A percentile compares a stretch with the other conserved stretches of the same genome.
phyloP scores from a whole-genome alignment of 208 protist species.

The Tritrichomonas musculus region DNA sequence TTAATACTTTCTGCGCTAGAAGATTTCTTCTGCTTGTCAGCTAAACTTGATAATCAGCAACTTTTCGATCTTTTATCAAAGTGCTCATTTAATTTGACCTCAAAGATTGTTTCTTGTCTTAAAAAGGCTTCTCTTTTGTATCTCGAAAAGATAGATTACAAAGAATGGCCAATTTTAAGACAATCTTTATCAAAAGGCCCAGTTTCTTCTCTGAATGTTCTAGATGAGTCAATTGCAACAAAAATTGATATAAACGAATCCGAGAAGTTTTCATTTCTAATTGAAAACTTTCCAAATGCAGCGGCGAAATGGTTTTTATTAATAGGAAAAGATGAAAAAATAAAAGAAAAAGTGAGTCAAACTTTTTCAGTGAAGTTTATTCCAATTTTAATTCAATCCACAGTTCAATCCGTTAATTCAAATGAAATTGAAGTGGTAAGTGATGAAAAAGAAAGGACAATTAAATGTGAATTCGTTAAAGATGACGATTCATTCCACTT shows the following conservation, averaged over 20 bases:
- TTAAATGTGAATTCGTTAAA: neutral
- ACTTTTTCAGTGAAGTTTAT: neutral
- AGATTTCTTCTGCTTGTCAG: neutral
- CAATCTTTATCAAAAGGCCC: neutral
- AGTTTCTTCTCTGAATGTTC: neutral
- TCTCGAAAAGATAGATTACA: neutral
- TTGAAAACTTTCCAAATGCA: neutral
- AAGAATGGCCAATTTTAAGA: neutral
- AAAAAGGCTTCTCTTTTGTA: neutral
- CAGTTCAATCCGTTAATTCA: neutral
- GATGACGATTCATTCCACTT: neutral
- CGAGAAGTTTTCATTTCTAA: neutral
- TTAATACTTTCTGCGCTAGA: neutral
- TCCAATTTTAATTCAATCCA: neutral
- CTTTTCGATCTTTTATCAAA: neutral
- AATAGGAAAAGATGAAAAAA: neutral
- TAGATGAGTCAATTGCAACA: neutral
- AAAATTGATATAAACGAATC: neutral
- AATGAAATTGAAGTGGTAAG: neutral
- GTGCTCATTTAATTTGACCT: neutral
- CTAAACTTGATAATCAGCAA: neutral
- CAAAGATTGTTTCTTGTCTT: neutral
- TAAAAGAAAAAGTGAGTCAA: neutral
- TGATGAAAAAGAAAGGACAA: neutral
- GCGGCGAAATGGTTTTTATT: neutral